phyloP scores from a whole-genome alignment of 495 filamentous ascomycete species.

The Patellaria atrata region DNA sequence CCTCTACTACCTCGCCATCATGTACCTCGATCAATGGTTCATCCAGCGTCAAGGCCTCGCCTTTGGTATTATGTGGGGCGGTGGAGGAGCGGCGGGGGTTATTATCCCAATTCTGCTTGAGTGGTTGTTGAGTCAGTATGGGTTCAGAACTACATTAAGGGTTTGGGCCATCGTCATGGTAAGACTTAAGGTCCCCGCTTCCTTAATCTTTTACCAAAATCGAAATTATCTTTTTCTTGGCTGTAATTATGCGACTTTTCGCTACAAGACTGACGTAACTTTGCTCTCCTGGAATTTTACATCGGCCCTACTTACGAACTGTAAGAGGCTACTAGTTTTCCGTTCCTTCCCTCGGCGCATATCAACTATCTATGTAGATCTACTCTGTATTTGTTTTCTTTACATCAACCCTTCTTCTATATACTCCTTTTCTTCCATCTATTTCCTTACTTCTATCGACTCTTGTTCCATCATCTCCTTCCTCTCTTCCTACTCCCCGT shows the following conservation, averaged over 20 bases:
- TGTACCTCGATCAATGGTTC: constrained; percentile 46
- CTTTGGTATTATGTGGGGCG: constrained; percentile 43
- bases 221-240: too few species aligned
- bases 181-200: too few species aligned
- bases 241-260: too few species aligned
- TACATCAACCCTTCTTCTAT: too few species aligned
- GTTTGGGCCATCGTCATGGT: constrained; percentile 35
- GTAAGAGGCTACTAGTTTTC: background rate
- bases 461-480: too few species aligned
- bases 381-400: too few species aligned
- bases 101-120: constrained; percentile 26
- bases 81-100: constrained; percentile 29
- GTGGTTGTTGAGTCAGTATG: constrained; percentile 36
- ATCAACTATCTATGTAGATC: too few species aligned
- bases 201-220: too few species aligned
- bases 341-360: constrained; percentile 34
- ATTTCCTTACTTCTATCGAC: too few species aligned
- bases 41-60: constrained; percentile 36
- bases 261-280: too few species aligned
- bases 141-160: constrained; percentile 39
- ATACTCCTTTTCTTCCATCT: too few species aligned
- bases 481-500: too few species aligned
- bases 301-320: constrained; percentile 11
- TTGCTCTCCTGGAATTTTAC: background rate
- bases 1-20: constrained; percentile 34